Evolutionary conservation across 2,329 filamentous ascomycete genomes (phyloP).

Genomic region (Microsporum ferrugineum): DNA sequence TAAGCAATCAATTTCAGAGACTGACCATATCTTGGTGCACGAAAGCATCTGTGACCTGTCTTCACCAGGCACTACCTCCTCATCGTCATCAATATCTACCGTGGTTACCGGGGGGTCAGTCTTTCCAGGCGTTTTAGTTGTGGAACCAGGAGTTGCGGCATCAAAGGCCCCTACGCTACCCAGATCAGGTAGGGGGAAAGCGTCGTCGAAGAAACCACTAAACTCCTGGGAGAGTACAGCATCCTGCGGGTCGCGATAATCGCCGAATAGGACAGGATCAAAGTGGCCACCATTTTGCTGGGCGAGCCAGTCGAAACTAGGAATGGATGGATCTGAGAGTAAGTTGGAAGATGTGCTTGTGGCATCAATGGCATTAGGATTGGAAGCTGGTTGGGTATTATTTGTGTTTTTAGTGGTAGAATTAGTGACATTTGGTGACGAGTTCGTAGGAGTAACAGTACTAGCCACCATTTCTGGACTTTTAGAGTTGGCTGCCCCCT

Average conservation of each 20-base stretch:
- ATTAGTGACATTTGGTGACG: not conserved
- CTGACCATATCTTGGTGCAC: slow-evolving; percentile 90
- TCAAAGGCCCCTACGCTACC: slow-evolving; percentile 58
- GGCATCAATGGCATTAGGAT: slow-evolving; percentile 9
- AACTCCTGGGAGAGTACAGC: slow-evolving; percentile 63
- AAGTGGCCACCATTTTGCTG: slow-evolving; percentile 77
- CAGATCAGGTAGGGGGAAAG: slow-evolving; percentile 66
- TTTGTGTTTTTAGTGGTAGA: not conserved
- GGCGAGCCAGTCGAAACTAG: slow-evolving; percentile 54
- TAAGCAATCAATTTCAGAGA: slow-evolving; percentile 13
- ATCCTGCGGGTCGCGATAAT: slow-evolving; percentile 82
- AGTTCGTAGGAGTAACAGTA: not conserved
- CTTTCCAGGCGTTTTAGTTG: slow-evolving; percentile 33
- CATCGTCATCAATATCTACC: slow-evolving; percentile 56
- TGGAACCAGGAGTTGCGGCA: slow-evolving; percentile 19
- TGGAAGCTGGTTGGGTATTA: not conserved
- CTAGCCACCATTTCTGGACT: slow-evolving; percentile 1
- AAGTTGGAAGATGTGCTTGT: not conserved
- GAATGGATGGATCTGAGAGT: slow-evolving; percentile 8
- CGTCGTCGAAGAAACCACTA: slow-evolving; percentile 62
- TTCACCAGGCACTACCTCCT: slow-evolving; percentile 56
- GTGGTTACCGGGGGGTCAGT: slow-evolving; percentile 64
- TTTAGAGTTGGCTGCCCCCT: not conserved
- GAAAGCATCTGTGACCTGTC: slow-evolving; percentile 56
- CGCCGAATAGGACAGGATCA: slow-evolving; percentile 81